Evolutionary conservation across 805 yeast genomes (phyloP).

Genomic region (Ascoidea asiatica): DNA sequence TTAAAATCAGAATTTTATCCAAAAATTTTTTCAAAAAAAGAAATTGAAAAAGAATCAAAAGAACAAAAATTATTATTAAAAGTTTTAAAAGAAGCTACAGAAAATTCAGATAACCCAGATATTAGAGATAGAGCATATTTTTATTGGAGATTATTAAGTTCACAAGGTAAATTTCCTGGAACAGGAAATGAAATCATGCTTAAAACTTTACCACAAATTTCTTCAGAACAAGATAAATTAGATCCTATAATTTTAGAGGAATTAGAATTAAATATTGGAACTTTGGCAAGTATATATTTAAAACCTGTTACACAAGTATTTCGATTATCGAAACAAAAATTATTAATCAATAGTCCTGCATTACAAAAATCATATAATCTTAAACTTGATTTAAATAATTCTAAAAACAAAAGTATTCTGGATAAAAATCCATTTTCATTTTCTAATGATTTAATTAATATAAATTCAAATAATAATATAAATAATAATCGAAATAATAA

Average conservation of each 20-base stretch:
- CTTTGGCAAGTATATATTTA: constrained; percentile 71
- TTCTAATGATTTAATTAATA: too few species aligned
- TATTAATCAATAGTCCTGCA: constrained; percentile 37
- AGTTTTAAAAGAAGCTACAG: constrained; percentile 56
- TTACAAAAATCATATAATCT: constrained; percentile 14
- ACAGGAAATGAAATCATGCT: constrained; percentile 41
- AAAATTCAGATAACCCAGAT: constrained; percentile 71
- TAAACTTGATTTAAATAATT: background rate
- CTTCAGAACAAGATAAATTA: constrained; percentile 52
- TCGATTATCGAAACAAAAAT: constrained; percentile 41
- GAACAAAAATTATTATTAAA: constrained; percentile 46
- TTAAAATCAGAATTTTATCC: constrained; percentile 30
- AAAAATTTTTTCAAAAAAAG: constrained; percentile 10
- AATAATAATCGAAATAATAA: too few species aligned
- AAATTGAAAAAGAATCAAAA: constrained; percentile 8
- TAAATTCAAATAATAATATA: too few species aligned
- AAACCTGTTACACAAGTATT: constrained; percentile 78
- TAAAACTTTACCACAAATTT: constrained; percentile 47
- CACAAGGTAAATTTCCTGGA: constrained; percentile 25
- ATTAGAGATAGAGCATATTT: constrained; percentile 73
- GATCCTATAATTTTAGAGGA: constrained; percentile 68
- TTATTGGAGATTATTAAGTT: constrained; percentile 71
- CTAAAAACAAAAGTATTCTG: background rate
- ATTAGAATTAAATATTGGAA: constrained; percentile 67
- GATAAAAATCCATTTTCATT: background rate